Conservation (phyloP, 2,329 filamentous ascomycete species). For the Hypoxylon sp. region DNA sequence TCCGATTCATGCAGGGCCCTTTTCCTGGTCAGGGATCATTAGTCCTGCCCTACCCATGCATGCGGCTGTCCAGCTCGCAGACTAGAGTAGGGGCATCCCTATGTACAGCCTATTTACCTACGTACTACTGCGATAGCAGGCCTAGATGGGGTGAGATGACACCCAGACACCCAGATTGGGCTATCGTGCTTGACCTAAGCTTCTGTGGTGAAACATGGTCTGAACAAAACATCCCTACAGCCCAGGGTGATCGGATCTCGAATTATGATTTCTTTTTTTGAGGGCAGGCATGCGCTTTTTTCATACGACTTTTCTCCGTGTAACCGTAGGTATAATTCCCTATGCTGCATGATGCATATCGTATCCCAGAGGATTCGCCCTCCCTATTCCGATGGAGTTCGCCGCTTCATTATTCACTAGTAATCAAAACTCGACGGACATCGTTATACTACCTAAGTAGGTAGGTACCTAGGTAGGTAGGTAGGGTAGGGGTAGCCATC, state of each 20-base stretch:
- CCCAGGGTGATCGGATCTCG: not conserved
- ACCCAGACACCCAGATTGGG: not conserved
- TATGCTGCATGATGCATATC: no score
- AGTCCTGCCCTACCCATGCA: not conserved
- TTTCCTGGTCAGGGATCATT: slow-evolving; percentile 5
- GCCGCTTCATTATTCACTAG: not conserved
- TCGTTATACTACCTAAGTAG: no score
- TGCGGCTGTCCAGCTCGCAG: not conserved
- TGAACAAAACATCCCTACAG: not conserved
- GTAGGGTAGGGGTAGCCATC: no score
- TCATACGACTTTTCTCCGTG: not conserved
- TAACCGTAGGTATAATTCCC: no score
- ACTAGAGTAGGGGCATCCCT: not conserved
- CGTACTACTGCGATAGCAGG: no score
- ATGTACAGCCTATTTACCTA: no score
- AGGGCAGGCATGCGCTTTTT: not conserved
- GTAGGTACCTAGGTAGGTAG: no score
- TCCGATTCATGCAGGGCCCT: slow-evolving; percentile 22
- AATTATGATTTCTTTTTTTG: no score
- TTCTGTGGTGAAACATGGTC: slow-evolving; percentile 8
- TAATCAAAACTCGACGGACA: no score
- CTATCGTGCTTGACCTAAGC: not conserved
- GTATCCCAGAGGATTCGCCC: not conserved
- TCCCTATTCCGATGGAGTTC: not conserved
- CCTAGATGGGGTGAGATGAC: slow-evolving; percentile 2